Evolutionary conservation across 768 basidiomycete genomes (phyloP).

Genomic region (Boletus edulis): DNA sequence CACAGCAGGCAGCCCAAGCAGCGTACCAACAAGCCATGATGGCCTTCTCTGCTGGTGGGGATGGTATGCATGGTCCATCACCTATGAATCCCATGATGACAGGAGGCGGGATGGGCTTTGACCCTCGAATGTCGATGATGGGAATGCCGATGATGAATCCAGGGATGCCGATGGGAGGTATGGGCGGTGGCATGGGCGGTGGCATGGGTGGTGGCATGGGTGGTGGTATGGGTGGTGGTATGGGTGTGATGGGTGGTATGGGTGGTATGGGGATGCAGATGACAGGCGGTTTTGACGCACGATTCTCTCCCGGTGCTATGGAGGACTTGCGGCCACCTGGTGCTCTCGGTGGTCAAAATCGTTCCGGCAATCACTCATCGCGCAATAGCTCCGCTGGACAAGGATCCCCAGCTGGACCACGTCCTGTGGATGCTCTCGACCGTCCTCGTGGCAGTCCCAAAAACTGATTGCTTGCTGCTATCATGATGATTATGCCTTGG

Average conservation of each 20-base stretch:
- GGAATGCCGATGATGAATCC: slow-evolving; percentile 67
- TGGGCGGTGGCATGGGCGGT: slow-evolving; percentile 42
- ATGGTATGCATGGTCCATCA: slow-evolving; percentile 37
- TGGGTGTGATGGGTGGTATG: slow-evolving; percentile 44
- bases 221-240: slow-evolving; percentile 41
- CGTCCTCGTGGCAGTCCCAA: slow-evolving; percentile 26
- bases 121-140: slow-evolving; percentile 84
- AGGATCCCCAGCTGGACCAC: slow-evolving; percentile 48
- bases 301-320: slow-evolving; percentile 42
- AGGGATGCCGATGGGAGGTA: slow-evolving; percentile 36
- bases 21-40: slow-evolving; percentile 92
- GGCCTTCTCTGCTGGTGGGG: slow-evolving; percentile 75
- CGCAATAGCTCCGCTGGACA: slow-evolving; percentile 51
- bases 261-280: slow-evolving; percentile 51
- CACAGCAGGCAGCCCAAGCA: slow-evolving; percentile 76
- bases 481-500: slow-evolving; percentile 6
- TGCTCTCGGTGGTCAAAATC: slow-evolving; percentile 24
- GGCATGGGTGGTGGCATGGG: slow-evolving; percentile 33
- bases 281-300: slow-evolving; percentile 63
- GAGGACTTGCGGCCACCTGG: slow-evolving; percentile 32
- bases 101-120: slow-evolving; percentile 53
- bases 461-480: slow-evolving; percentile 13
- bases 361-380: slow-evolving; percentile 36
- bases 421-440: slow-evolving; percentile 29
- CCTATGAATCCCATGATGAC: slow-evolving; percentile 58